Base-by-base conservation (phyloP, 2,329 filamentous ascomycete genomes). In the Elsinoe perseae region DNA sequence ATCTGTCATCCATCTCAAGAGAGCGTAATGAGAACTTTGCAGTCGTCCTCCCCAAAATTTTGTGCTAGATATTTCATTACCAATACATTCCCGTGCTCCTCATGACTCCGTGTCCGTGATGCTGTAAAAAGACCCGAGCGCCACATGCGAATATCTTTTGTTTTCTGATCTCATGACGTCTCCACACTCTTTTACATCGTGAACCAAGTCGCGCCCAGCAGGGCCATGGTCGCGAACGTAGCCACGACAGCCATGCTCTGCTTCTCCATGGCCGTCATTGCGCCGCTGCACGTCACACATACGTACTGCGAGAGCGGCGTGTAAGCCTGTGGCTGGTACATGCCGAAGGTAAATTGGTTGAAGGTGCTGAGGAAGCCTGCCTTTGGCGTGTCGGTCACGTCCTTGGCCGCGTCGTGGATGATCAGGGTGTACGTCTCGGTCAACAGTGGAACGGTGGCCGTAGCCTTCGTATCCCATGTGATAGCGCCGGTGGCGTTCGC, bases 351-450 rank as follows among this genome's bases (percentile, higher is more conserved):
- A 63, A 77, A 80, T 14, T 75, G 72, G 57, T 72, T 74, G 64
- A 72, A 77, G 2, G 75, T 71, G 14, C 70, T 73, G 42, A 86
- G 67, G 64, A 83, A 76, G 4, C 83, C 83, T 0, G 82, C 73
- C 12, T 65, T 66, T 1, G 81, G 70, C 16, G 74, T 70, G 3
- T 80, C 78, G 18, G 70, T 78, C 38, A 80, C 70, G 14, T 74
- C 76, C 59, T 75, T 75, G 25, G 73, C 71, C 6, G 78, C 73
- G 67, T 86, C 83, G 63, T 83, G 80, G 57, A 86, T 77, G 56
- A 82, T 71, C 40, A 86, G 72, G 1, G 81, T 85, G 67, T 86
- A 86, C 43, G 76, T 81, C 46, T 81, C 81, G 7, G 72, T 75
- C 32, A 83, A 68, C 54, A 85, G 72, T 5, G 78, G 77, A 16